Percentiles rank a stretch among this genome's conserved stretches.
Evolutionary conservation across 2,329 filamentous ascomycete species (phyloP).

Genomic region (Ceratocystis harringtonii): DNA sequence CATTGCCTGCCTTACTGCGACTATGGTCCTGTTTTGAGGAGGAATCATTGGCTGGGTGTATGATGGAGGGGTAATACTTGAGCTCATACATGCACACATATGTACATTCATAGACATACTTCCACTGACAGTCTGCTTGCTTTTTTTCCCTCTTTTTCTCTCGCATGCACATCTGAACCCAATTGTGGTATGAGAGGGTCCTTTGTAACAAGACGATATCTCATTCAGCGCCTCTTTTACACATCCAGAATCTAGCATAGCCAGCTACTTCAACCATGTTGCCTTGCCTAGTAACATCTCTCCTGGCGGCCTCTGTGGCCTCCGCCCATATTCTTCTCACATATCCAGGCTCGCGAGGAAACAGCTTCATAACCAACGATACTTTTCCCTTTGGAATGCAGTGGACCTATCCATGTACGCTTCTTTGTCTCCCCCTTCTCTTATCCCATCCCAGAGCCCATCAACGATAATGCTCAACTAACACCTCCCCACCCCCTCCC

Average conservation of each 20-base stretch:
- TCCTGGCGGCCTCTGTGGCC: slow-evolving; percentile 16
- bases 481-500: background rate
- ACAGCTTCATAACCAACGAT: slow-evolving; percentile 49
- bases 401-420: slow-evolving; percentile 57
- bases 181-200: background rate
- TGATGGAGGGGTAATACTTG: background rate
- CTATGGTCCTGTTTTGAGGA: background rate
- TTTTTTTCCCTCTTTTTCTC: background rate
- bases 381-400: slow-evolving; percentile 53
- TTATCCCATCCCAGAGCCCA: background rate
- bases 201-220: background rate
- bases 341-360: slow-evolving; percentile 51
- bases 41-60: background rate
- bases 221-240: background rate
- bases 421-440: background rate
- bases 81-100: background rate
- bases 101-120: background rate
- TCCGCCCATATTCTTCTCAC: slow-evolving; percentile 42
- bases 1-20: background rate
- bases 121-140: background rate
- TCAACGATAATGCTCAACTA: background rate
- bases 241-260: background rate
- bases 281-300: background rate
- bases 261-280: background rate
- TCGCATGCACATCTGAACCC: background rate